phyloP scores from a whole-genome alignment of 805 yeast species.

The Yamadazyma phyllophila region DNA sequence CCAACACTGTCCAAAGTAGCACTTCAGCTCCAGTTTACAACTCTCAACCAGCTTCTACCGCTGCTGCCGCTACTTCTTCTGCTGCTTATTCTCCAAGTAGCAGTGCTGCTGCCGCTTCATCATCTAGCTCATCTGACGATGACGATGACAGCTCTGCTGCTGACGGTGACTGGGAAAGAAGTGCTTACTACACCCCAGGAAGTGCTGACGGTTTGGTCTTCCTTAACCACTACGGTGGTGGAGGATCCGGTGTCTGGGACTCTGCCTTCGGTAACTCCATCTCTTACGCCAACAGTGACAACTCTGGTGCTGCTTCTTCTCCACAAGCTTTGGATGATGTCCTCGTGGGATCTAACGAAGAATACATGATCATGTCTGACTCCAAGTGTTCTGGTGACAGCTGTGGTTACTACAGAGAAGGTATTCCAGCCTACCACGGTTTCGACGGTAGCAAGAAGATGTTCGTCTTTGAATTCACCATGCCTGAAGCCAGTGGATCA shows the following conservation, averaged over 20 bases:
- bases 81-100: conserved; percentile 22
- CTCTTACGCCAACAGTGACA: conserved; percentile 78
- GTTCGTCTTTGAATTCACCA: conserved; percentile 88
- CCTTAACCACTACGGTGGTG: conserved; percentile 86
- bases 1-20: conserved; percentile 18
- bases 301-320: conserved; percentile 66
- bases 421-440: conserved; percentile 92
- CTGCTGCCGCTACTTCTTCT: conserved; percentile 24
- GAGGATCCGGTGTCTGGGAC: conserved; percentile 88
- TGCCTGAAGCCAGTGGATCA: conserved; percentile 70
- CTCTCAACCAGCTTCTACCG: conserved; percentile 22
- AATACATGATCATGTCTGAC: conserved; percentile 80
- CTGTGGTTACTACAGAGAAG: conserved; percentile 86
- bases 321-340: conserved; percentile 69
- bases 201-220: conserved; percentile 70
- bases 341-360: conserved; percentile 68
- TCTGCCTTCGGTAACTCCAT: conserved; percentile 87
- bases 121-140: conserved; percentile 39
- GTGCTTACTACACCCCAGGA: conserved; percentile 73
- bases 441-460: conserved; percentile 82
- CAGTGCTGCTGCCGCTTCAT: conserved; percentile 21
- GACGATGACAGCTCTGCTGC: conserved; percentile 33
- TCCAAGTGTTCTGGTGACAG: conserved; percentile 48
- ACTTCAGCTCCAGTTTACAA: background rate
- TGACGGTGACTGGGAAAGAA: conserved; percentile 68